phyloP scores from a whole-genome alignment of 2,329 filamentous ascomycete genomes.

The Phyllosticta citrichinensis region DNA sequence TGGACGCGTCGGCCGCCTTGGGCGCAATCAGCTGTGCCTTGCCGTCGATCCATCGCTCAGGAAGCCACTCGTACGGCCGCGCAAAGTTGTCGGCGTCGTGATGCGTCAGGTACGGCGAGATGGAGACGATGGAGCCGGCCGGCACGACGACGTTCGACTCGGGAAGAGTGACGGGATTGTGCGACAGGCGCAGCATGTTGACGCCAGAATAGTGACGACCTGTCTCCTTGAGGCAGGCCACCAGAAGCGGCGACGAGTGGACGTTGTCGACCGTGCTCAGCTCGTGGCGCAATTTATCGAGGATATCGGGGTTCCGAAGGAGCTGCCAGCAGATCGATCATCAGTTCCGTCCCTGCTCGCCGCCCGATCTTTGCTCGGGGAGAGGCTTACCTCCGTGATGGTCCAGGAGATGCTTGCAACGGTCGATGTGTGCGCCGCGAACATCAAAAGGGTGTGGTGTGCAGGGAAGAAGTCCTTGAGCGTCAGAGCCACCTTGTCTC shows the following conservation, averaged over 20 bases:
- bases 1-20: background rate
- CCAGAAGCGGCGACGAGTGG: conserved; percentile 10
- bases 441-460: conserved; percentile 13
- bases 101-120: conserved; percentile 26
- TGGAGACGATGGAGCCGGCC: conserved; percentile 15
- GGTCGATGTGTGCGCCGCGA: conserved; percentile 14
- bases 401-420: conserved; percentile 14
- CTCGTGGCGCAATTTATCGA: conserved; percentile 10
- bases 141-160: background rate
- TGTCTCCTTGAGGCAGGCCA: conserved; percentile 13
- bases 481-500: conserved; percentile 12
- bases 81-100: conserved; percentile 15
- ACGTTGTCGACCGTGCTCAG: conserved; percentile 10
- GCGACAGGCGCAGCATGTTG: background rate
- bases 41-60: conserved; percentile 23
- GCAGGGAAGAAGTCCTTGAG: conserved; percentile 12
- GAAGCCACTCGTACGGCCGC: conserved; percentile 23
- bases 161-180: background rate
- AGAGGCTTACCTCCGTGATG: conserved; percentile 10
- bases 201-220: conserved; percentile 10
- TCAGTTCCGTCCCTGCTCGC: background rate
- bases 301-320: conserved; percentile 9
- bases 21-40: background rate
- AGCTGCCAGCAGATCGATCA: conserved; percentile 8
- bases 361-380: background rate